A percentile compares a stretch with the other conserved stretches of the same genome.
Evolutionary conservation across 345 rosid genomes (phyloP).

Genomic region (Geranium rotundifolium): DNA sequence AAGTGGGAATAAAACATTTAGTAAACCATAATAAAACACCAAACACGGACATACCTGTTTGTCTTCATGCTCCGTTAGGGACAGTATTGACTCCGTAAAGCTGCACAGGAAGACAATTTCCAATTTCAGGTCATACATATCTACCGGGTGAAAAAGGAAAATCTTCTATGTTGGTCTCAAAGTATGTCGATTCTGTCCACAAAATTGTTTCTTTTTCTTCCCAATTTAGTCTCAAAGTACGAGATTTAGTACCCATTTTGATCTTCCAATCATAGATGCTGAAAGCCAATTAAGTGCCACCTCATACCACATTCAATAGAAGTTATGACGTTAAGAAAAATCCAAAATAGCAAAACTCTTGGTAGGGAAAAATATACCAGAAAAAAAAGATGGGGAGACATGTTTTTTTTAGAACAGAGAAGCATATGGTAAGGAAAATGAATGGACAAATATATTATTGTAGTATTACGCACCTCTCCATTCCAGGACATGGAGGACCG

Average conservation of each 20-base stretch:
- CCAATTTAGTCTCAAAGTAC: no score
- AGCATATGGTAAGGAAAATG: neutral
- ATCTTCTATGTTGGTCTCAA: no score
- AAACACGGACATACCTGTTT: slow-evolving; percentile 45
- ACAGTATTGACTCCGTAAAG: slow-evolving; percentile 72
- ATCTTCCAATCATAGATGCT: no score
- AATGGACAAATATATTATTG: neutral
- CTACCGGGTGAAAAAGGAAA: neutral
- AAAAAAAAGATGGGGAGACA: neutral
- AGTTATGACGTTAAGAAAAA: no score
- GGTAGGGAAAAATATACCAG: no score
- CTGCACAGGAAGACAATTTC: slow-evolving; percentile 33
- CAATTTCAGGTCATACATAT: neutral
- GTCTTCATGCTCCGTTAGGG: slow-evolving; percentile 90
- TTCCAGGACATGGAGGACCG: slow-evolving; percentile 83
- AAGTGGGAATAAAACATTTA: neutral
- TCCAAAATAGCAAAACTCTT: no score
- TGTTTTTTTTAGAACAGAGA: neutral
- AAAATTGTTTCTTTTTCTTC: no score
- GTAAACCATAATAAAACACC: neutral
- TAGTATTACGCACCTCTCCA: slow-evolving; percentile 52
- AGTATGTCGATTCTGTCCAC: no score
- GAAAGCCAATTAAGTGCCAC: no score
- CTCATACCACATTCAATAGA: no score
- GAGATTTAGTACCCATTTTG: no score